These are phyloP conservation scores for Nephelium lappaceum DNA, from an alignment of 345 rosid species.

Conservation along the genomic window DNA sequence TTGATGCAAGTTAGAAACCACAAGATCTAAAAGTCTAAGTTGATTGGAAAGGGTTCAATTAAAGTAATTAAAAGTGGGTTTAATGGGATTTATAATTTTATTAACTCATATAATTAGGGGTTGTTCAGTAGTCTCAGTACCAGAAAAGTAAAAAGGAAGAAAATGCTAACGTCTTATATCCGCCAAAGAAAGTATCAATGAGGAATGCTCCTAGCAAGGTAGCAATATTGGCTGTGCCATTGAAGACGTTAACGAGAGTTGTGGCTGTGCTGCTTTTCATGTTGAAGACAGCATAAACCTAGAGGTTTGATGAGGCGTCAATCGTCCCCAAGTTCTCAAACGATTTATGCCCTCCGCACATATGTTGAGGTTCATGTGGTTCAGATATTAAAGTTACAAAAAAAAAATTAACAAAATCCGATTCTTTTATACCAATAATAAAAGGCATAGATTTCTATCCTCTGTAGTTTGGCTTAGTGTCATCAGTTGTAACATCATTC, in stretches of 20 bases:
- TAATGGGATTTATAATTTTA: no score
- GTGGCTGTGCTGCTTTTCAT: constrained; percentile 69
- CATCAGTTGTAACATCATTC: neutral
- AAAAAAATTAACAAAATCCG: no score
- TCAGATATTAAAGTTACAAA: neutral
- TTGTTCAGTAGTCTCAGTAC: constrained; percentile 24
- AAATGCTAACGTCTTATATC: constrained; percentile 63
- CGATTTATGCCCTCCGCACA: constrained; percentile 51
- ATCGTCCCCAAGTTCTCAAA: constrained; percentile 71
- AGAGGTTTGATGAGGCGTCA: constrained; percentile 53
- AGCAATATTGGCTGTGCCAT: constrained; percentile 64
- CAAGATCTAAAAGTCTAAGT: no score
- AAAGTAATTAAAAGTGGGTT: no score
- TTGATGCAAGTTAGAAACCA: no score
- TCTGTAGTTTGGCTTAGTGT: constrained; percentile 47
- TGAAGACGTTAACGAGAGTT: constrained; percentile 47
- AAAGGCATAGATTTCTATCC: constrained; percentile 80
- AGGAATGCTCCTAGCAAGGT: constrained; percentile 68
- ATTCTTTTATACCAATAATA: constrained; percentile 31
- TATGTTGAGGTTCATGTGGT: neutral
- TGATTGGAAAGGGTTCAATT: neutral
- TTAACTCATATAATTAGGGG: neutral
- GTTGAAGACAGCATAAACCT: constrained; percentile 61
- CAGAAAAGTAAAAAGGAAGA: constrained; percentile 62
- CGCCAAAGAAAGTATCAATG: constrained; percentile 69